Evolutionary conservation across 2,329 filamentous ascomycete species (phyloP).

Genomic region (Plectosphaerella plurivora): DNA sequence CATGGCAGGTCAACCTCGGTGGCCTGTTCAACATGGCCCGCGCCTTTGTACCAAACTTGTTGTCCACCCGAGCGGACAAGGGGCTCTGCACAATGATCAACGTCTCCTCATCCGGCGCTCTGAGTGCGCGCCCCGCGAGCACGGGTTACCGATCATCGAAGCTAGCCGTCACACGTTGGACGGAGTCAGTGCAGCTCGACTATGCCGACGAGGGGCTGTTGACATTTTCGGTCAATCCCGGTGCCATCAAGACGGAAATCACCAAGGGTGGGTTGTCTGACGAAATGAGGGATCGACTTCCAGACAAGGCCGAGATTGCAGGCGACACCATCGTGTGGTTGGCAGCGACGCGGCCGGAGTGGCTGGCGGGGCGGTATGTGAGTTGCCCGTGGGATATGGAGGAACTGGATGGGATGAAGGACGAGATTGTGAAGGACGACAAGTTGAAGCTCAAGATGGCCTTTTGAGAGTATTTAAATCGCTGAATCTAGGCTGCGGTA

Average conservation of each 20-base stretch:
- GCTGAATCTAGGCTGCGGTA: no score
- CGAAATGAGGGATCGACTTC: conserved; percentile 8
- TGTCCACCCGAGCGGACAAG: conserved; percentile 2
- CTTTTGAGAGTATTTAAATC: conserved; percentile 5
- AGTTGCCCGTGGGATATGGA: conserved; percentile 32
- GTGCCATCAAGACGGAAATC: conserved; percentile 14
- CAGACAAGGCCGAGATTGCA: conserved; percentile 10
- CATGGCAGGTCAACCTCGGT: conserved; percentile 15
- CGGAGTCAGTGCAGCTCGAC: conserved; percentile 14
- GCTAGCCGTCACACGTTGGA: conserved; percentile 11
- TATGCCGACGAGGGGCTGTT: conserved; percentile 11
- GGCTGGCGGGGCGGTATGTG: conserved; percentile 30
- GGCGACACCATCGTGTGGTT: conserved; percentile 22
- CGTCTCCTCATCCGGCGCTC: conserved; percentile 12
- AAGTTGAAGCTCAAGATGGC: conserved; percentile 27
- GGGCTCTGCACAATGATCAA: conserved; percentile 14
- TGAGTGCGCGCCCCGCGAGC: conserved; percentile 10
- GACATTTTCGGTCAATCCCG: conserved; percentile 14
- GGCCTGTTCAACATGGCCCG: conserved; percentile 14
- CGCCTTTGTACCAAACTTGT: conserved; percentile 13
- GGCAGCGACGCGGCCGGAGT: conserved; percentile 24
- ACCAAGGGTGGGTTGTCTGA: conserved; percentile 9
- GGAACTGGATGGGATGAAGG: conserved; percentile 23
- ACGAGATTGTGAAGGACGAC: conserved; percentile 26
- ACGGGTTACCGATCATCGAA: conserved; percentile 1